Conservation (phyloP, 768 basidiomycete genomes). For the Leccinum barrowsii region DNA sequence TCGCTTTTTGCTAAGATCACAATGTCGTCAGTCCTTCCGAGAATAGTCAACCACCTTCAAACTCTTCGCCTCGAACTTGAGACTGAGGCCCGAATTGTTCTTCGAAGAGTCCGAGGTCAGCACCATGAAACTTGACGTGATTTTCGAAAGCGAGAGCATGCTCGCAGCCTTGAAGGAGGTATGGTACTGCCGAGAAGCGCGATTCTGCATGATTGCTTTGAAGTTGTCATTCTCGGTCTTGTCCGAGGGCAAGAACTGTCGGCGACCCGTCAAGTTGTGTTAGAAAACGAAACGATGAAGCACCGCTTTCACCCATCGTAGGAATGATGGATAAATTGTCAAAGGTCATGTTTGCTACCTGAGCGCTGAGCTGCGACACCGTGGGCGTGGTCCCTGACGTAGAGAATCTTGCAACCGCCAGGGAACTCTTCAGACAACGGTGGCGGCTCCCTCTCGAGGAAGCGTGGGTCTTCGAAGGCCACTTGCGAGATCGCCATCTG, state of each 20-base stretch:
- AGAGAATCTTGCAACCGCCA: conserved; percentile 86
- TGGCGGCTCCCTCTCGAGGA: conserved; percentile 75
- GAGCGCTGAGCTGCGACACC: conserved; percentile 79
- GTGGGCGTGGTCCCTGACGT: conserved; percentile 91
- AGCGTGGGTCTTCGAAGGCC: conserved; percentile 84
- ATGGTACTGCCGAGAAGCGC: conserved; percentile 56
- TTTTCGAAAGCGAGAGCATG: conserved; percentile 75
- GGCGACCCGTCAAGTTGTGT: background rate
- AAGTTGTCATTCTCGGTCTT: conserved; percentile 76
- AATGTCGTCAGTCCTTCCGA: conserved; percentile 73
- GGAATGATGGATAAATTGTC: conserved; percentile 75
- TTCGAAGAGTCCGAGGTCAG: conserved; percentile 71
- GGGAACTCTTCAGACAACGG: conserved; percentile 88
- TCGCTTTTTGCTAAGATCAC: conserved; percentile 91
- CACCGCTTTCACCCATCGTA: conserved; percentile 52
- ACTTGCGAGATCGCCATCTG: conserved; percentile 84
- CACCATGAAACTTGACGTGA: conserved; percentile 93
- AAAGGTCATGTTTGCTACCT: conserved; percentile 72
- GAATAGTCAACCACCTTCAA: conserved; percentile 93
- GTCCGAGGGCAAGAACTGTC: conserved; percentile 85
- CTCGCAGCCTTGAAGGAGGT: conserved; percentile 79
- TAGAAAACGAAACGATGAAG: background rate
- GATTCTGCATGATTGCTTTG: conserved; percentile 55
- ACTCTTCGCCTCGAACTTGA: conserved; percentile 94
- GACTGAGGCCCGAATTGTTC: conserved; percentile 85